Conservation (phyloP, 1,284 basidiomycete species). For the Cryptococcus wingfieldii region DNA sequence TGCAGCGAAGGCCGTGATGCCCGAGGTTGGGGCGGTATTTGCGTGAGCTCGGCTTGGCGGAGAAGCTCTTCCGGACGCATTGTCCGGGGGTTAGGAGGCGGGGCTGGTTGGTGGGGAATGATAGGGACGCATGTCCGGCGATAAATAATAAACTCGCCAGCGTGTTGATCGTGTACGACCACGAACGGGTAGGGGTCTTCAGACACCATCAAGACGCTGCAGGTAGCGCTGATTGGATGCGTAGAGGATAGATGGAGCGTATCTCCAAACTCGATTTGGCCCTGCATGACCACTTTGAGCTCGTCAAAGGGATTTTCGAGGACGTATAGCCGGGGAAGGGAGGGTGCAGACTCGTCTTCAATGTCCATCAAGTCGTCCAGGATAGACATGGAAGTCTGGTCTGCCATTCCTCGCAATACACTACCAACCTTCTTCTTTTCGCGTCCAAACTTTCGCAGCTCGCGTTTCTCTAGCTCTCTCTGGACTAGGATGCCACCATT, state of each 20-base stretch:
- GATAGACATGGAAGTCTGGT: conserved; percentile 25
- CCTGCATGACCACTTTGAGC: conserved; percentile 57
- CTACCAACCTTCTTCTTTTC: conserved; percentile 9
- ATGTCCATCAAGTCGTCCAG: conserved; percentile 62
- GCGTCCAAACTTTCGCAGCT: conserved; percentile 12
- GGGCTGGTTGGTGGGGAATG: conserved; percentile 3
- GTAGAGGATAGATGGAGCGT: conserved; percentile 14
- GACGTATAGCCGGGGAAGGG: conserved; percentile 71
- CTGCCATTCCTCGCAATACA: conserved; percentile 19
- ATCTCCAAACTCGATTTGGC: conserved; percentile 11
- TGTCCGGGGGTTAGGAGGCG: conserved; percentile 9
- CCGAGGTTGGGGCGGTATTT: background rate
- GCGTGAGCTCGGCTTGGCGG: conserved; percentile 6
- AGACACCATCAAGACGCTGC: conserved; percentile 24
- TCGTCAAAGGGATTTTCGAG: conserved; percentile 72
- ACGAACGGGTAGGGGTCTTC: conserved; percentile 33
- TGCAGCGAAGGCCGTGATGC: conserved; percentile 21
- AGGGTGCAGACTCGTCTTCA: conserved; percentile 58
- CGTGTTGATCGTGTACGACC: conserved; percentile 24
- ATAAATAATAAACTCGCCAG: conserved; percentile 36
- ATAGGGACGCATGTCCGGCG: conserved; percentile 17
- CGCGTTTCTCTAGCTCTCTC: conserved; percentile 52
- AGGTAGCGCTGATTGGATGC: conserved; percentile 8
- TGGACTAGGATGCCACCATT: conserved; percentile 55
- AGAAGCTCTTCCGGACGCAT: conserved; percentile 33